Percentiles rank a stretch among this genome's conserved stretches.
These are phyloP conservation scores for Globisporangium nunn DNA, from an alignment of 352 stramenopile genomes.

Conservation along the genomic window DNA sequence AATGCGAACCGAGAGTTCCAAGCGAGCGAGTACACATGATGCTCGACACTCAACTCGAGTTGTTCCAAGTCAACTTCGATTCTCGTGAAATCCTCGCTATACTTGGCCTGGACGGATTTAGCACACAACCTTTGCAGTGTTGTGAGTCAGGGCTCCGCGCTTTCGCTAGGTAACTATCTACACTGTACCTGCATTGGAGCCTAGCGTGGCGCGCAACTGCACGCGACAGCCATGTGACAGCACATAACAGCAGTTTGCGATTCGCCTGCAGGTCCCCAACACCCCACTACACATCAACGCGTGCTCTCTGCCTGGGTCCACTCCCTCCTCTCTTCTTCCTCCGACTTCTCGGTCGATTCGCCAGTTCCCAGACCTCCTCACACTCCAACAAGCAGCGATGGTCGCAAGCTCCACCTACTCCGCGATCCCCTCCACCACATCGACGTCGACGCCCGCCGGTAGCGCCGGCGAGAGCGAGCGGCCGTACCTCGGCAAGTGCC, in stretches of 20 bases:
- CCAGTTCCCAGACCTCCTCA: slow-evolving; percentile 2
- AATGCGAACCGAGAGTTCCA: too few species aligned
- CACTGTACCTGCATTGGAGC: too few species aligned
- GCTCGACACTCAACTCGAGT: too few species aligned
- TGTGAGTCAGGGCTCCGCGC: too few species aligned
- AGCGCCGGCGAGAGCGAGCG: slow-evolving; percentile 9
- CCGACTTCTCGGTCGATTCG: slow-evolving; percentile 3
- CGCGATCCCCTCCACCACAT: background rate
- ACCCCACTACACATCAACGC: slow-evolving; percentile 3
- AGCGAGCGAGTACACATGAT: too few species aligned
- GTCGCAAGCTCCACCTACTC: slow-evolving; percentile 20
- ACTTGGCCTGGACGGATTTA: too few species aligned
- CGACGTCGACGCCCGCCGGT: slow-evolving; percentile 1
- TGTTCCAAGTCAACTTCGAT: too few species aligned
- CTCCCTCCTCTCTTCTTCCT: slow-evolving; percentile 1
- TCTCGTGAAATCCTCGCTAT: too few species aligned
- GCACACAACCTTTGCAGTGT: too few species aligned
- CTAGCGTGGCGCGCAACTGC: slow-evolving; percentile 4
- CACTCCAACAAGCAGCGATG: slow-evolving; percentile 26
- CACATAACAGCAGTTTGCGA: slow-evolving; percentile 45
- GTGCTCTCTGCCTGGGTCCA: slow-evolving; percentile 1
- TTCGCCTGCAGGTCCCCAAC: slow-evolving; percentile 16
- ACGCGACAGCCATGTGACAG: slow-evolving; percentile 18
- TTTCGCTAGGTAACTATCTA: too few species aligned
- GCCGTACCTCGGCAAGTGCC: slow-evolving; percentile 69